These are phyloP conservation scores for Calophaca sinica DNA, from an alignment of 306 rosid genomes.

Conservation along the genomic window DNA sequence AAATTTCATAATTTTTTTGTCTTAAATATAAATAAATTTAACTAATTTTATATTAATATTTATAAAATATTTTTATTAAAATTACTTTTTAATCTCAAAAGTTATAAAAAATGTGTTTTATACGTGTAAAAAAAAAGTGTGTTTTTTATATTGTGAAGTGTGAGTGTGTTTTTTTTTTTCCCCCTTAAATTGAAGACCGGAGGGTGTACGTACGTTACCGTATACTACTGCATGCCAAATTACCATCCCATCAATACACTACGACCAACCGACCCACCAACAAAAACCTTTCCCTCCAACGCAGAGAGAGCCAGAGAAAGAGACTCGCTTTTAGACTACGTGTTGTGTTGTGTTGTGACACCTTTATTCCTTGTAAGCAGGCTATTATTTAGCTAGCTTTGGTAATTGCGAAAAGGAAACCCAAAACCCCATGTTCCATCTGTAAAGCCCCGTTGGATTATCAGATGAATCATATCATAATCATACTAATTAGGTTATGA, in stretches of 20 bases:
- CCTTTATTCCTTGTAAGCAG: constrained; percentile 53
- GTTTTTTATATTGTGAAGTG: too few relatives aligned
- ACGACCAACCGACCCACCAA: not conserved
- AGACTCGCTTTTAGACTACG: constrained; percentile 46
- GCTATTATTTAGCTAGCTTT: constrained; percentile 49
- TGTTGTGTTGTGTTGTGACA: constrained; percentile 41
- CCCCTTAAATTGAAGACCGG: too few relatives aligned
- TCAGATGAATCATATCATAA: constrained; percentile 40
- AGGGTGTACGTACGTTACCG: too few relatives aligned
- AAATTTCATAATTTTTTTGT: too few relatives aligned
- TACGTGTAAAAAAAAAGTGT: too few relatives aligned
- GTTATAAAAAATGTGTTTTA: too few relatives aligned
- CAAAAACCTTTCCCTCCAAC: too few relatives aligned
- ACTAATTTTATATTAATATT: too few relatives aligned
- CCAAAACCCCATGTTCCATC: constrained; percentile 56
- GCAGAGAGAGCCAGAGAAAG: not conserved
- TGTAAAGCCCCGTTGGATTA: constrained; percentile 24
- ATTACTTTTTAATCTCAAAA: too few relatives aligned
- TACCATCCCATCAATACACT: constrained; percentile 12
- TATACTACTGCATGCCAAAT: not conserved
- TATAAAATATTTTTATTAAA: too few relatives aligned
- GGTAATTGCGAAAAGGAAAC: constrained; percentile 62
- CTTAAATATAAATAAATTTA: too few relatives aligned
- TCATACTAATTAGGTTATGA: constrained; percentile 28
- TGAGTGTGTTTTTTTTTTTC: too few relatives aligned